A percentile compares a stretch with the other conserved stretches of the same genome.
Conservation (phyloP, 2,329 filamentous ascomycete genomes). For the Pleoardoris graminearum region DNA sequence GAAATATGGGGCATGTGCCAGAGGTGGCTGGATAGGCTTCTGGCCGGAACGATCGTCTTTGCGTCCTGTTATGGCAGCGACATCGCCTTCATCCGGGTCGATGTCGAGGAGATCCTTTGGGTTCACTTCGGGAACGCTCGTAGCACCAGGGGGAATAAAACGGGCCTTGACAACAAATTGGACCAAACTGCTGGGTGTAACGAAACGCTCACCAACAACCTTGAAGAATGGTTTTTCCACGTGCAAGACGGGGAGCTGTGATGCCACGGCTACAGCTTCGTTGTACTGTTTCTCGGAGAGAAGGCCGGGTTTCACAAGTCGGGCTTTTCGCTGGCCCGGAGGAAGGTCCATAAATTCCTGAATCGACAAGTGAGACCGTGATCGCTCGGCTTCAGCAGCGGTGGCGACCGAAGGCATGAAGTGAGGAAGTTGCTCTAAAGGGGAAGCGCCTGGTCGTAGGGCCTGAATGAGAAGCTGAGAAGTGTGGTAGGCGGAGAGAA, state of each 20-base stretch:
- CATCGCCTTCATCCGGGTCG: conserved; percentile 89
- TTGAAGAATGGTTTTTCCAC: conserved; percentile 98
- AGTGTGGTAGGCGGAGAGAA: conserved; percentile 78
- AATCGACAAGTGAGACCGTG: conserved; percentile 68
- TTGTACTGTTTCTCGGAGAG: conserved; percentile 77
- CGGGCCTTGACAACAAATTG: conserved; percentile 94
- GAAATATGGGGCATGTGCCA: conserved; percentile 90
- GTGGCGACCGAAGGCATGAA: conserved; percentile 68
- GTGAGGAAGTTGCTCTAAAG: conserved; percentile 87
- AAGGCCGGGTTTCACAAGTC: conserved; percentile 71
- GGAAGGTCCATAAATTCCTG: conserved; percentile 88
- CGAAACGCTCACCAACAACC: conserved; percentile 89
- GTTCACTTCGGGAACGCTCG: conserved; percentile 72
- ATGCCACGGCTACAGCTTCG: conserved; percentile 73
- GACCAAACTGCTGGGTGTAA: conserved; percentile 89
- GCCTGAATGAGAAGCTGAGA: conserved; percentile 91
- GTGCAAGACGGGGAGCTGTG: conserved; percentile 79
- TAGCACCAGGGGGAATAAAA: conserved; percentile 83
- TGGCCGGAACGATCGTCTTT: conserved; percentile 68
- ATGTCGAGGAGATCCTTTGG: conserved; percentile 84
- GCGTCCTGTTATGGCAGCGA: conserved; percentile 80
- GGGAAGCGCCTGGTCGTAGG: conserved; percentile 77
- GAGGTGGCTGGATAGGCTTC: conserved; percentile 71
- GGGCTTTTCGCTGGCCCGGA: conserved; percentile 70
- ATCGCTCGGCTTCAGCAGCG: conserved; percentile 70